A percentile compares a stretch with the other conserved stretches of the same genome.
phyloP scores from a whole-genome alignment of 495 filamentous ascomycete species.

The Jackrogersella minutella region DNA sequence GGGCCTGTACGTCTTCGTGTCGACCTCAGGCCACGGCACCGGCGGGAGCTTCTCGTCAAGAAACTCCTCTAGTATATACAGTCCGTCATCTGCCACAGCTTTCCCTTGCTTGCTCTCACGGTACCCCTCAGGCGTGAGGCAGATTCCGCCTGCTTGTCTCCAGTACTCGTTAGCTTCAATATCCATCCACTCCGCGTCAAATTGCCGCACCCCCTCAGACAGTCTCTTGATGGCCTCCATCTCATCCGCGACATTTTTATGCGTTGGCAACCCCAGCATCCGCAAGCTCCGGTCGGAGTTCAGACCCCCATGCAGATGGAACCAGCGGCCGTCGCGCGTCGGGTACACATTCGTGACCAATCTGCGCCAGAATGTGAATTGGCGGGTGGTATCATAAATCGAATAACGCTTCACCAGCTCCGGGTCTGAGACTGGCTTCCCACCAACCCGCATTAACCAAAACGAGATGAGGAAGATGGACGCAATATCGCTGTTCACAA shows the following conservation, averaged over 20 bases:
- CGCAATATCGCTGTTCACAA: constrained; percentile 47
- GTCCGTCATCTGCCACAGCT: constrained; percentile 57
- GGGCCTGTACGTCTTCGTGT: constrained; percentile 51
- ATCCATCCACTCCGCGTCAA: constrained; percentile 53
- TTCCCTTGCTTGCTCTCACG: constrained; percentile 57
- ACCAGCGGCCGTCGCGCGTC: constrained; percentile 60
- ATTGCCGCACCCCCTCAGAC: constrained; percentile 41
- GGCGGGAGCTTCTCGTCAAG: constrained; percentile 45
- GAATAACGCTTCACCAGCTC: constrained; percentile 28
- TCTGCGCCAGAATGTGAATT: constrained; percentile 40
- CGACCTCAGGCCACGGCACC: constrained; percentile 46
- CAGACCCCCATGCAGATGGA: constrained; percentile 62
- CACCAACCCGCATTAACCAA: constrained; percentile 34
- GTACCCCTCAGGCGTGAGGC: constrained; percentile 57
- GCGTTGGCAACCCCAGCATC: constrained; percentile 53
- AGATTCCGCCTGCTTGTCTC: constrained; percentile 63
- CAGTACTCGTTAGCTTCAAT: constrained; percentile 55
- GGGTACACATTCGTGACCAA: constrained; percentile 61
- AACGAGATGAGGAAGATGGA: constrained; percentile 45
- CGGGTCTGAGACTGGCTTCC: constrained; percentile 30
- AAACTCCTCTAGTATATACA: constrained; percentile 55
- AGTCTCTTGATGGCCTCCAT: constrained; percentile 42
- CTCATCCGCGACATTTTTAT: constrained; percentile 36
- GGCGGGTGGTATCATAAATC: constrained; percentile 36
- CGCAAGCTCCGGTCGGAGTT: constrained; percentile 54